Evolutionary conservation across 192 early-diverging fungal genomes (phyloP).

Genomic region (Ramicandelaber brevisporus): DNA sequence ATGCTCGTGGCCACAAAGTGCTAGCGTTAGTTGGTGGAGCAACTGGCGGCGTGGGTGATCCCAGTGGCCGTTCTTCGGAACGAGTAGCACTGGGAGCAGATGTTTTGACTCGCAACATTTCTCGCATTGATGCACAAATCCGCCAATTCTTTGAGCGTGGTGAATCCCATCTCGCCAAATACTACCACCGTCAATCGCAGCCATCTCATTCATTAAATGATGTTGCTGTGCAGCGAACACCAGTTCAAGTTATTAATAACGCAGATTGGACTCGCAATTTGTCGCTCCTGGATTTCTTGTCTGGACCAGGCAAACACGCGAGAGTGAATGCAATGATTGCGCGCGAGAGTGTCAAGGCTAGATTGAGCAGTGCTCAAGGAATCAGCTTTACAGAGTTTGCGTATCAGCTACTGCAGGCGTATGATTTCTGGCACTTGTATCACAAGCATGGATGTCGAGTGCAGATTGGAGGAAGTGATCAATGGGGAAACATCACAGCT

Average conservation of each 20-base stretch:
- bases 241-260: slow-evolving; percentile 49
- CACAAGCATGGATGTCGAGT: slow-evolving; percentile 14
- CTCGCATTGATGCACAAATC: slow-evolving; percentile 43
- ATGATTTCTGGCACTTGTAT: slow-evolving; percentile 76
- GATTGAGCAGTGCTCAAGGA: slow-evolving; percentile 52
- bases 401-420: slow-evolving; percentile 85
- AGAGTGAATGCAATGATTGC: slow-evolving; percentile 66
- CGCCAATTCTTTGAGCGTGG: slow-evolving; percentile 38
- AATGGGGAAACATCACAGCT: slow-evolving; percentile 92
- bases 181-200: too few relatives aligned
- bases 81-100: slow-evolving; percentile 33
- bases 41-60: slow-evolving; percentile 82
- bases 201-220: too few relatives aligned
- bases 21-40: slow-evolving; percentile 78
- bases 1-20: slow-evolving; percentile 49
- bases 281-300: slow-evolving; percentile 48
- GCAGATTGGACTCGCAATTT: slow-evolving; percentile 50
- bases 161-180: too few relatives aligned
- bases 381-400: slow-evolving; percentile 93
- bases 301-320: slow-evolving; percentile 47
- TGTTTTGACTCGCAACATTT: slow-evolving; percentile 29
- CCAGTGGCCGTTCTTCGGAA: slow-evolving; percentile 63
- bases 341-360: slow-evolving; percentile 63
- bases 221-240: too few relatives aligned
- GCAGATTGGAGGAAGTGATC: slow-evolving; percentile 80